Evolutionary conservation across 371 early-diverging fungal species (phyloP), one percentile per base, ranked within the genome.

Genomic region (Syncephalastrum sp.): DNA sequence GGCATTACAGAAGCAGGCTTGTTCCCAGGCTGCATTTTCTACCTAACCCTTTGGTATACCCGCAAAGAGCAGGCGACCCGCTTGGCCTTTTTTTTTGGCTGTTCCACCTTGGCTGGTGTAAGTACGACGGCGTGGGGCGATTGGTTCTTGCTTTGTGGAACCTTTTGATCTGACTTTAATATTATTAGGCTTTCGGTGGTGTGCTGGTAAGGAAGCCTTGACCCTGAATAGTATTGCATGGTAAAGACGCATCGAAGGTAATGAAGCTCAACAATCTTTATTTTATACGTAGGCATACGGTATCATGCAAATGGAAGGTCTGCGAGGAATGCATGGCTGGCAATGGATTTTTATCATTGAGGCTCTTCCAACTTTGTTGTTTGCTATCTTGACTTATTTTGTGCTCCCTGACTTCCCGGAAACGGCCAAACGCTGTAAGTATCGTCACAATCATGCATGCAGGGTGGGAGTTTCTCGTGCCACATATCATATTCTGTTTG

Each of bases 341-440:
- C 84, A 84, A 55, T 83, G 83, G 85, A 81, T 91, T 49, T 91
- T 91, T 59, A 79, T 91, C 33, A 75, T 91, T 46, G 89, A 90
- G 60, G 91, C 91, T 10, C 56, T 90, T 42, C 83, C 86, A 3
- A 83, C 92, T 0, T 64, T 87, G 1, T 29, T 87, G 1, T 69
- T 89, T 47, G 82, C 89, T 3, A 47, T 84, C 33, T 56, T 74
- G 4, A 69, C 85, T 21, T 89, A 69, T 50, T 79, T 83, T 45
- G 67, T 81, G 52, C 69, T 92, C 44, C 88, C 91, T 5, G 85
- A 89, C 53, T 84, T 85, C 53, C 93, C 92, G 3, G 79, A 80
- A 19, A 82, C 79, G 25, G 82, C 87, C 42, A 77, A 69, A 25
- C 44, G 44, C 14, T 51, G 58, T 58, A 29, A 51, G 58, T 51